A percentile compares a stretch with the other conserved stretches of the same genome.
Conservation (phyloP, 257 asterid genomes). For the Apocynum venetum region DNA sequence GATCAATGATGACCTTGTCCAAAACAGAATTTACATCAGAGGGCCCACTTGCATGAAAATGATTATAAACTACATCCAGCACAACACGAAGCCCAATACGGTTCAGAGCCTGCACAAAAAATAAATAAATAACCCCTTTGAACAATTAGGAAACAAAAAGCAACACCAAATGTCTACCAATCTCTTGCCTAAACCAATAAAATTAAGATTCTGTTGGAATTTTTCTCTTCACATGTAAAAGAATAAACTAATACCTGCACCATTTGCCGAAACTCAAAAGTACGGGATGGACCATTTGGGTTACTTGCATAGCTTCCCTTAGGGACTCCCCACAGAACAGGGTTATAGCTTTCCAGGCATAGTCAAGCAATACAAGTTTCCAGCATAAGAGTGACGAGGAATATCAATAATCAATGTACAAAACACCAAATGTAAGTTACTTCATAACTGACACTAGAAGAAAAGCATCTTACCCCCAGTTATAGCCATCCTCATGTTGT, state of each 20-base stretch:
- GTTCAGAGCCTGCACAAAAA: conserved; percentile 70
- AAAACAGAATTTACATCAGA: conserved; percentile 57
- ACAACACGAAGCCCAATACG: conserved; percentile 77
- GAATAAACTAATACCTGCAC: conserved; percentile 60
- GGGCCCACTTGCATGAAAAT: conserved; percentile 86
- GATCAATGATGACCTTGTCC: conserved; percentile 64
- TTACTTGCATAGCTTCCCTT: conserved; percentile 90
- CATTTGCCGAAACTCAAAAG: conserved; percentile 85
- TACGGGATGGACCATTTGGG: conserved; percentile 76
- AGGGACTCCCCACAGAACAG: conserved; percentile 96
- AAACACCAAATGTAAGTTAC: conserved; percentile 8
- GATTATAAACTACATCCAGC: conserved; percentile 92
- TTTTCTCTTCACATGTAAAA: conserved; percentile 8
- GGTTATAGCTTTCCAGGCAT: conserved; percentile 66
- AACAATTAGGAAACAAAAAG: conserved; percentile 5
- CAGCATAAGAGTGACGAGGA: conserved; percentile 18
- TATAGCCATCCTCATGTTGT: conserved; percentile 77
- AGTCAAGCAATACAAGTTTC: conserved; percentile 17
- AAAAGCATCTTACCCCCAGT: conserved; percentile 79
- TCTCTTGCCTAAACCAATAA: neutral
- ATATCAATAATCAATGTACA: conserved; percentile 10
- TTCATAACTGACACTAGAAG: conserved; percentile 7
- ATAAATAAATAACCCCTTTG: neutral
- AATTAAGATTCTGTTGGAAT: neutral
- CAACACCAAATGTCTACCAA: conserved; percentile 1